phyloP scores from a whole-genome alignment of 345 rosid species.

The Eucalyptus regnans region DNA sequence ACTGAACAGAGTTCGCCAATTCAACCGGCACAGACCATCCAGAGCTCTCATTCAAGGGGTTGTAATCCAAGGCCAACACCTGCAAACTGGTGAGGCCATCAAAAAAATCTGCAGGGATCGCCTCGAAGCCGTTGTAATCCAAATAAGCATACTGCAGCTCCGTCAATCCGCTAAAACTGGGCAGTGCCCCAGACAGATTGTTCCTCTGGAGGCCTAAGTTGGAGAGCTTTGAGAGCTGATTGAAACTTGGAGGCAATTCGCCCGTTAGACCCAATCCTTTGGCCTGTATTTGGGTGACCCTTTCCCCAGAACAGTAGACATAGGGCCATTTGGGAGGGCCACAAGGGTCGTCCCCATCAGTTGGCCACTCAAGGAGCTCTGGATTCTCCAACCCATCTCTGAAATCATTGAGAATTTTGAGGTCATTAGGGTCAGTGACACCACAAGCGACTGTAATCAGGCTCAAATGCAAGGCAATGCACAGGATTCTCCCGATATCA shows the following conservation, averaged over 20 bases:
- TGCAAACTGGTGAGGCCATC: conserved; percentile 19
- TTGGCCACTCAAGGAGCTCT: conserved; percentile 41
- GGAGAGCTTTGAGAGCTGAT: conserved; percentile 23
- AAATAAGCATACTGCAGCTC: conserved; percentile 25
- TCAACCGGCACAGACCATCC: conserved; percentile 37
- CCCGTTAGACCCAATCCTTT: conserved; percentile 29
- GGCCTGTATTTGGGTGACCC: conserved; percentile 40
- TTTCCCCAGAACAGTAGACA: conserved; percentile 27
- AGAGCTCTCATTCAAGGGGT: conserved; percentile 17
- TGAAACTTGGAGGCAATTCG: conserved; percentile 23
- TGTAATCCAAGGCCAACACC: conserved; percentile 37
- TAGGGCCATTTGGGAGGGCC: conserved; percentile 45
- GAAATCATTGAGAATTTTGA: conserved; percentile 32
- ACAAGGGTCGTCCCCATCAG: conserved; percentile 27
- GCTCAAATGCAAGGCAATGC: background rate
- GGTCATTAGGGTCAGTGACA: conserved; percentile 29
- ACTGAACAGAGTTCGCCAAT: conserved; percentile 16
- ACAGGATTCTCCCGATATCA: background rate
- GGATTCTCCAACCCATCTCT: conserved; percentile 36
- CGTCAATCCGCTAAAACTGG: conserved; percentile 28
- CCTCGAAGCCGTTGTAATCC: conserved; percentile 28
- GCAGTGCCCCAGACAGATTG: conserved; percentile 22
- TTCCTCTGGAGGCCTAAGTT: conserved; percentile 45
- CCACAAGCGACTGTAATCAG: conserved; percentile 1
- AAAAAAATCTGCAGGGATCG: conserved; percentile 35